phyloP scores from a whole-genome alignment of 768 basidiomycete species.

The Tylopilus sp. region DNA sequence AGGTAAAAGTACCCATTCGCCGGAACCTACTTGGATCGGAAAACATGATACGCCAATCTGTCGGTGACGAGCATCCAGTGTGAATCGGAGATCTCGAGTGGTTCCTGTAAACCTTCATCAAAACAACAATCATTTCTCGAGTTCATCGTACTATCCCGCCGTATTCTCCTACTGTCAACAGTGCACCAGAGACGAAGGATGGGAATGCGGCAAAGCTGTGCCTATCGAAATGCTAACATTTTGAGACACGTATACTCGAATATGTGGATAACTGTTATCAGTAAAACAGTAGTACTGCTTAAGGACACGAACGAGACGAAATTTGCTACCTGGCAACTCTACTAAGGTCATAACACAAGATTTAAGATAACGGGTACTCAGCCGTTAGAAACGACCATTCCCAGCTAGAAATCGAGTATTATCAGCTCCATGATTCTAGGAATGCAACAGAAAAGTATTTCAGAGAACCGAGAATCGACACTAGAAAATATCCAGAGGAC shows the following conservation, averaged over 20 bases:
- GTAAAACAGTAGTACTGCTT: not conserved
- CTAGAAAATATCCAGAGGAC: slow-evolving; percentile 20
- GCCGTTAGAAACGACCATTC: not conserved
- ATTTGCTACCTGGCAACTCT: not conserved
- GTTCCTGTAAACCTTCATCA: no score
- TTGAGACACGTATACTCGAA: slow-evolving; percentile 2
- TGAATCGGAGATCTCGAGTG: no score
- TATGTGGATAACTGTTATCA: slow-evolving; percentile 15
- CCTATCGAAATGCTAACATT: slow-evolving; percentile 20
- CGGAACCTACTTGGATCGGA: no score
- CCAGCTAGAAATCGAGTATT: slow-evolving; percentile 1
- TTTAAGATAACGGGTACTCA: no score
- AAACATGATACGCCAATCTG: no score
- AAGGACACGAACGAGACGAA: no score
- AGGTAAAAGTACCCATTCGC: no score
- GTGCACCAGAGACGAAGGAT: no score
- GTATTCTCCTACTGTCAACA: no score
- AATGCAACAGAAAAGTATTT: slow-evolving; percentile 2
- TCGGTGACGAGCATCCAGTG: no score
- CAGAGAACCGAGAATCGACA: slow-evolving; percentile 37
- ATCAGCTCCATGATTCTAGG: slow-evolving; percentile 3
- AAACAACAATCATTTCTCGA: no score
- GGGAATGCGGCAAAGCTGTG: not conserved
- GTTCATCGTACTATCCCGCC: no score
- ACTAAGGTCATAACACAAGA: not conserved